Conservation (phyloP, 495 filamentous ascomycete species). For the Platismatia glauca region DNA sequence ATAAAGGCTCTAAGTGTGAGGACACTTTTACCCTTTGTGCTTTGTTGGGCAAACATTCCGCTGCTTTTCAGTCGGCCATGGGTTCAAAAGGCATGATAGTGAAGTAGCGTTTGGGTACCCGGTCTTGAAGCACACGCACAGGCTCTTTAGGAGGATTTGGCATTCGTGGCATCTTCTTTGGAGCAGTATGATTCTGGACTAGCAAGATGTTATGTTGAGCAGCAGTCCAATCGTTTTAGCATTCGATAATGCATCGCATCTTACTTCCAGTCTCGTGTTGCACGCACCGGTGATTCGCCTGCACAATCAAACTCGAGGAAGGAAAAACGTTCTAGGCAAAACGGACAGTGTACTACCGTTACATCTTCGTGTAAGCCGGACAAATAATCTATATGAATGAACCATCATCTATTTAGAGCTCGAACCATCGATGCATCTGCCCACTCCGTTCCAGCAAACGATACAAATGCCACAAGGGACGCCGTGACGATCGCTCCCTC, state of each 20-base stretch:
- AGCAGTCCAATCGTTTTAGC: neutral
- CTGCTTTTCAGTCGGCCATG: slow-evolving; percentile 8
- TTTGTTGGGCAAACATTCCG: neutral
- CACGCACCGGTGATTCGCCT: too few relatives aligned
- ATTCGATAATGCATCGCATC: neutral
- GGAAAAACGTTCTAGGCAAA: too few relatives aligned
- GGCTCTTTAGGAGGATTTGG: neutral
- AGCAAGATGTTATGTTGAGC: neutral
- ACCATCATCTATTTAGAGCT: neutral
- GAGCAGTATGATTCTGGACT: neutral
- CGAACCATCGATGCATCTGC: neutral
- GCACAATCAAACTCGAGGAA: too few relatives aligned
- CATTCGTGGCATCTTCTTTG: neutral
- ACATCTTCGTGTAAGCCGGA: neutral
- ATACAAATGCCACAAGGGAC: neutral
- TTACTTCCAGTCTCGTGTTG: neutral
- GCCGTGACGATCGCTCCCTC: neutral
- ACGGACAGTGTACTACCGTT: too few relatives aligned
- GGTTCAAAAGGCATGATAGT: neutral
- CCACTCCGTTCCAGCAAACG: neutral
- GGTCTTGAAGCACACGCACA: neutral
- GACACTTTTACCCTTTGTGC: neutral
- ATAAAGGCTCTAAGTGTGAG: slow-evolving; percentile 3
- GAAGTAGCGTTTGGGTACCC: neutral
- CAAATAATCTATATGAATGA: neutral